Evolutionary conservation across 805 yeast genomes (phyloP), one percentile per base, ranked within the genome.

Genomic region (Wickerhamomyces hampshirensis): DNA sequence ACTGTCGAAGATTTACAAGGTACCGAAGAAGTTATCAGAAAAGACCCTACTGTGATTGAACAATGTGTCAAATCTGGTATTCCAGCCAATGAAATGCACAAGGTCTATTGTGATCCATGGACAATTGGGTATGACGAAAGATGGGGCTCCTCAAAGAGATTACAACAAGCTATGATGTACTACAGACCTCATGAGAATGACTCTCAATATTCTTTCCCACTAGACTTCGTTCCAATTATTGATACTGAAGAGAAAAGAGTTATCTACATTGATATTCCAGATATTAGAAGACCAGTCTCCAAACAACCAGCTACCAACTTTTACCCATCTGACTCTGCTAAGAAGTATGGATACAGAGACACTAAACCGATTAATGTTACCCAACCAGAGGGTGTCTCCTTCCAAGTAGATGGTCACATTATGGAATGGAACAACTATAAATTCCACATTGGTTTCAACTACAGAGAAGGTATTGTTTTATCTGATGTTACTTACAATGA

Each of bases 331-430:
- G 84, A 76, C 53, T 60, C 77, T 50, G 71, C 68, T 38, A 78
- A 71, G 48, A 75, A 77, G 57, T 69, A 69, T 45, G 87, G 85
- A 39, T 76, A 66, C 69, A 73, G 91, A 66, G 63, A 73, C 45
- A 69, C 68, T 39, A 80, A 73, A 51, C 88, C 91, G 34, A 77
- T 79, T 55, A 69, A 76, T 49, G 71, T 84, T 33, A 71, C 84
- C 34, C 93, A 84, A 61, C 93, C 93, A 41, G 82, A 82, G 46
- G 93, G 93, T 39, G 91, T 83, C 37, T 80, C 87, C 5, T 84
- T 84, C 69, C 70, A 70, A 48, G 69, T 83, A 77, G 68, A 69
- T 38, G 87, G 85, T 35, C 71, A 80, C 53, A 68, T 75, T 35
- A 77, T 84, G 71, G 71, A 70, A 44, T 84, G 93, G 93, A 77